Evolutionary conservation across 768 basidiomycete species (phyloP).

Genomic region (Amanita phalloides): DNA sequence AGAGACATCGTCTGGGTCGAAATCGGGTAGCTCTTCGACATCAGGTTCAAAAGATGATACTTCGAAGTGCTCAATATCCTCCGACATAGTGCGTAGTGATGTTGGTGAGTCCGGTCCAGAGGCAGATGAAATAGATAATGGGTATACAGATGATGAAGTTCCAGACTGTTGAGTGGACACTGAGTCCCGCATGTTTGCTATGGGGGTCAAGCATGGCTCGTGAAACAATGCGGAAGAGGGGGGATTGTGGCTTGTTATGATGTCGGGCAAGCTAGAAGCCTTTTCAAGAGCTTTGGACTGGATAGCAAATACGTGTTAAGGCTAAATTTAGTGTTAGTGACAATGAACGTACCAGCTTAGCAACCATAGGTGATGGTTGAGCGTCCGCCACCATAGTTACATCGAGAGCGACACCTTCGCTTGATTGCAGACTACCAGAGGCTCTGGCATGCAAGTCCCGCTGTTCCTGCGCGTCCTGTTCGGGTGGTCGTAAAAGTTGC

Average conservation of each 20-base stretch:
- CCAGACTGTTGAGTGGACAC: constrained; percentile 54
- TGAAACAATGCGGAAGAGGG: constrained; percentile 39
- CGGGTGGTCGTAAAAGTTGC: constrained; percentile 9
- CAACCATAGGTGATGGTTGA: constrained; percentile 14
- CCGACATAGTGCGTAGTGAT: constrained; percentile 49
- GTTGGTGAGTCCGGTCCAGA: constrained; percentile 55
- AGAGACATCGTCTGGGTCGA: constrained; percentile 69
- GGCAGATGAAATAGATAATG: constrained; percentile 56
- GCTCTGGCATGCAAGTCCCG: constrained; percentile 16
- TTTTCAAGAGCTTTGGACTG: constrained; percentile 24
- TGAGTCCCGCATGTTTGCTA: constrained; percentile 39
- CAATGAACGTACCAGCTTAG: constrained; percentile 24
- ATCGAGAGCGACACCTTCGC: constrained; percentile 14
- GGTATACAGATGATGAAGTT: constrained; percentile 71
- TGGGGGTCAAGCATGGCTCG: constrained; percentile 32
- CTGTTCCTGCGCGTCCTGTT: constrained; percentile 6
- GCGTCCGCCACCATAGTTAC: constrained; percentile 22
- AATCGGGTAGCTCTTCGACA: constrained; percentile 37
- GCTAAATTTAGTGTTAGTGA: not conserved
- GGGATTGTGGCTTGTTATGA: constrained; percentile 23
- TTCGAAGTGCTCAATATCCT: constrained; percentile 29
- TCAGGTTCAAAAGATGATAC: constrained; percentile 39
- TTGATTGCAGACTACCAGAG: constrained; percentile 13
- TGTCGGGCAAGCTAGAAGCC: constrained; percentile 19
- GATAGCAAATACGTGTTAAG: not conserved